phyloP scores from a whole-genome alignment of 2,329 filamentous ascomycete genomes.

The Cladosporium sphaerospermum region DNA sequence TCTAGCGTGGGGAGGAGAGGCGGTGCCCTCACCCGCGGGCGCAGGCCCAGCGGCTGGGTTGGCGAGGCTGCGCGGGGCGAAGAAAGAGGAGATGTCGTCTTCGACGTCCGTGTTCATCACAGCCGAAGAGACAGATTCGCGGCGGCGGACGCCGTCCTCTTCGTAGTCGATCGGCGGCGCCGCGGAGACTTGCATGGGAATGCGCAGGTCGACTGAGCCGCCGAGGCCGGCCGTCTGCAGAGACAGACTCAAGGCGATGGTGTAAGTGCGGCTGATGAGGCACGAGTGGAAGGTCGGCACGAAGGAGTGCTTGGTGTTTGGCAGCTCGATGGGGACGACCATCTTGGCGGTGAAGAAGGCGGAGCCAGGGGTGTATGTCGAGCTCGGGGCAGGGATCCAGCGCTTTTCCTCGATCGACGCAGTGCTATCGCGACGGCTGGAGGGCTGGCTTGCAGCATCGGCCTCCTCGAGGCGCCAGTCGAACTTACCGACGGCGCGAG shows the following conservation, averaged over 20 bases:
- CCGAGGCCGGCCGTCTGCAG: slow-evolving; percentile 46
- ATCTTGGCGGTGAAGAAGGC: slow-evolving; percentile 58
- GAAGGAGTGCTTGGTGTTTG: slow-evolving; percentile 49
- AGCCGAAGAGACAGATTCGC: slow-evolving; percentile 6
- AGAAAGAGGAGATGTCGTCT: slow-evolving; percentile 8
- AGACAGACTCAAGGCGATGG: slow-evolving; percentile 53
- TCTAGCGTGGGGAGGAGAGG: background rate
- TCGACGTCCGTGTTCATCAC: slow-evolving; percentile 10
- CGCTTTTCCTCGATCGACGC: slow-evolving; percentile 25
- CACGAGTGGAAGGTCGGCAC: slow-evolving; percentile 66
- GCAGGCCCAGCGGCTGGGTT: background rate
- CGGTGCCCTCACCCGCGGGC: background rate
- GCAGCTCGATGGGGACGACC: slow-evolving; percentile 57
- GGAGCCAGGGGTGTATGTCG: slow-evolving; percentile 37
- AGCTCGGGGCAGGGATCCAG: slow-evolving; percentile 31
- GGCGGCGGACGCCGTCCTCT: slow-evolving; percentile 7
- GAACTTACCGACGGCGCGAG: slow-evolving; percentile 50
- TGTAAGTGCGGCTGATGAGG: slow-evolving; percentile 58
- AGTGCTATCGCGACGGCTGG: slow-evolving; percentile 34
- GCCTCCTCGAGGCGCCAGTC: slow-evolving; percentile 42
- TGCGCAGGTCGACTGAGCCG: slow-evolving; percentile 35
- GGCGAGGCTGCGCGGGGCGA: slow-evolving; percentile 5
- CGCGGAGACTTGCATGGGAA: slow-evolving; percentile 41
- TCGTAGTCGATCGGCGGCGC: slow-evolving; percentile 2
- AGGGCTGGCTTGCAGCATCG: slow-evolving; percentile 6